These are phyloP conservation scores for Abrus precatorius DNA, from an alignment of 306 rosid species.

Conservation along the genomic window DNA sequence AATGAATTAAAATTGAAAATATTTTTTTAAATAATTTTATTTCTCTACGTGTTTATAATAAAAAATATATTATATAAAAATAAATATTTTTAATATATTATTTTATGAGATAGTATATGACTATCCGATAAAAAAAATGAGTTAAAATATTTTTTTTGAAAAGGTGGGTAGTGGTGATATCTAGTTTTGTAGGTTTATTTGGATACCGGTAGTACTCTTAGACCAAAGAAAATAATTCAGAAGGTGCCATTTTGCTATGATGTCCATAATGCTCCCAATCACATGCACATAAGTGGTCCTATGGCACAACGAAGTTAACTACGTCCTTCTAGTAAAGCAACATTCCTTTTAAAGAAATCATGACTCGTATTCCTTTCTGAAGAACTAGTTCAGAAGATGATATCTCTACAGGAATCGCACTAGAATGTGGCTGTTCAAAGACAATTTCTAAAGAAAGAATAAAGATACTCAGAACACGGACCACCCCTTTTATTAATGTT, in stretches of 20 bases:
- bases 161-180: no score
- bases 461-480: constrained; percentile 41
- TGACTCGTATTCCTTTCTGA: constrained; percentile 29
- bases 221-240: no score
- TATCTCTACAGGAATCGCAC: neutral
- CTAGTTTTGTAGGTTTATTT: no score
- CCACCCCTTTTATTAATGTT: constrained; percentile 30
- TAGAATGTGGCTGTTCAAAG: constrained; percentile 32
- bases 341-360: constrained; percentile 20
- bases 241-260: neutral
- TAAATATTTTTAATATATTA: no score
- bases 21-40: no score
- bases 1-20: no score
- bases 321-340: constrained; percentile 27
- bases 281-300: constrained; percentile 26
- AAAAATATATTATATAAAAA: no score
- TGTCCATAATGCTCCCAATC: constrained; percentile 6
- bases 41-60: no score
- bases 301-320: neutral
- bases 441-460: constrained; percentile 37
- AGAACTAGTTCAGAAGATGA: constrained; percentile 12
- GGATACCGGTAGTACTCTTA: no score
- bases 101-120: no score
- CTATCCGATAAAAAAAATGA: no score
- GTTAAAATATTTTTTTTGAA: no score